Base-by-base conservation (phyloP, 345 rosid species). In the Anacardium occidentale region DNA sequence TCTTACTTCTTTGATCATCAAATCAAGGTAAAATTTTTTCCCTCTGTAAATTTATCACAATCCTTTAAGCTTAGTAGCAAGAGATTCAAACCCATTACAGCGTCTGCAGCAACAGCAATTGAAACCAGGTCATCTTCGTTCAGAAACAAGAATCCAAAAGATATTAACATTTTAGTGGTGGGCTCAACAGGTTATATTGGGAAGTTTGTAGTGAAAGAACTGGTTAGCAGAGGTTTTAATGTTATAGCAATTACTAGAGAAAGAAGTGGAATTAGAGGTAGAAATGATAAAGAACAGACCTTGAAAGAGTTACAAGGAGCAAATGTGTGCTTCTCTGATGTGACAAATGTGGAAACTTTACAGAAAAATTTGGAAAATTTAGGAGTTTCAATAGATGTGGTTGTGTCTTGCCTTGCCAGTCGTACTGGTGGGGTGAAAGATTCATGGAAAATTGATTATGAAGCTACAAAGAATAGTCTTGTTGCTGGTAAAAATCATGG, bases 111-210 rank as follows among this genome's bases (percentile, higher is more conserved):
- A 15, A 70, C 84, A 6, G 65, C 66, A 4, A 74, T 62, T 64
- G 76, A 64, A 71, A 85, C 83, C 42, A 62, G 72, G 22, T 60
- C 77, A 37, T 69, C 87, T 75, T 77, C 87, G 10, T 92, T 92
- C 59, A 85, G 97, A 78, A 80, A 52, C 85, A 94, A 87, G 73
- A 75, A 29, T 68, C 84, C 92, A 0, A 69, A 78, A 32, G 97
- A 90, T 55, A 75, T 90, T 48, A 94, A 94, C 75, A 72, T 94
- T 56, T 67, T 92, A 65, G 91, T 90, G 5, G 92, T 85, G 80
- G 98, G 97, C 74, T 91, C 97, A 17, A 94, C 98, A 40, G 98
- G 98, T 50, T 94, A 92, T 74, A 90, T 94, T 22, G 98, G 98
- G 5, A 92, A 87, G 67, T 92, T 94, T 81, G 97, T 92, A 22